Evolutionary conservation across 345 rosid genomes (phyloP).

Genomic region (Populus deltoides): DNA sequence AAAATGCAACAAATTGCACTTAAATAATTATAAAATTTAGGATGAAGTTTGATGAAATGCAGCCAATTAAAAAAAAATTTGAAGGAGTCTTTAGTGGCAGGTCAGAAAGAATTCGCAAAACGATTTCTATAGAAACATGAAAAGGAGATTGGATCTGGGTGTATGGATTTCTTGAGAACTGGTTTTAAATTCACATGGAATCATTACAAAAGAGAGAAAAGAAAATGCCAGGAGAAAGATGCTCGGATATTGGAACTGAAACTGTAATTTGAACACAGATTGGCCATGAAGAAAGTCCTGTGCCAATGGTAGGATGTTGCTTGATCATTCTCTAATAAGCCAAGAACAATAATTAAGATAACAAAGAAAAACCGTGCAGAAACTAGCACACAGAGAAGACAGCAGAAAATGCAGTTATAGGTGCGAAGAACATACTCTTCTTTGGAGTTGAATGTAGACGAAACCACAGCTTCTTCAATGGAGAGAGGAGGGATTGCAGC

Average conservation of each 20-base stretch:
- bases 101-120: not conserved
- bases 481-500: slow-evolving; percentile 87
- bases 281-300: not conserved
- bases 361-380: not conserved
- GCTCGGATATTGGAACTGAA: not conserved
- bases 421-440: slow-evolving; percentile 49
- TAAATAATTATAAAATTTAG: no score
- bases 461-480: slow-evolving; percentile 90
- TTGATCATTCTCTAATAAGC: not conserved
- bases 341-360: not conserved
- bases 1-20: no score
- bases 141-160: not conserved
- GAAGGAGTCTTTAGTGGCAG: not conserved
- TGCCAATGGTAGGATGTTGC: not conserved
- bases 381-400: not conserved
- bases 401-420: not conserved
- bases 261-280: not conserved
- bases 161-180: not conserved
- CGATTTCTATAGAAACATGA: not conserved
- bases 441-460: slow-evolving; percentile 63
- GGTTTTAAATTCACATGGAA: not conserved
- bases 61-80: no score
- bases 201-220: not conserved
- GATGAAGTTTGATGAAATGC: no score
- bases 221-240: not conserved